These are phyloP conservation scores for Acorus calamus DNA, from an alignment of 106 monocot genomes.

Conservation along the genomic window DNA sequence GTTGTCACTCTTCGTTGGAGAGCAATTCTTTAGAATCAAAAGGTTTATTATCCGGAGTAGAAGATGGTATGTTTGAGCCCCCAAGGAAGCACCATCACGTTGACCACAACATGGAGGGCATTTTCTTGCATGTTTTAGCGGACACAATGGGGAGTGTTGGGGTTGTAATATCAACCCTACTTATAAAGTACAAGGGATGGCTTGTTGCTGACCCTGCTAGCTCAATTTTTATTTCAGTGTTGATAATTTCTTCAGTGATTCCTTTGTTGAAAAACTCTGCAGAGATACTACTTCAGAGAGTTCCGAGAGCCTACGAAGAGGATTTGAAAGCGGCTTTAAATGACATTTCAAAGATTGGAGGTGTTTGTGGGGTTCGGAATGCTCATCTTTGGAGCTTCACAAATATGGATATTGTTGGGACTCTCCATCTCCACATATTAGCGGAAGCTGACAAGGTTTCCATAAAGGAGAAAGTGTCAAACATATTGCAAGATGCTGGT, in stretches of 20 bases:
- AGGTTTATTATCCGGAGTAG: not conserved
- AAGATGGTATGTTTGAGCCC: slow-evolving; percentile 8
- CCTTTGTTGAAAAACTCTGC: slow-evolving; percentile 85
- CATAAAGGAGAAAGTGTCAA: slow-evolving; percentile 31
- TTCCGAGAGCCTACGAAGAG: slow-evolving; percentile 62
- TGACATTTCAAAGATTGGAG: slow-evolving; percentile 42
- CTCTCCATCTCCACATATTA: slow-evolving; percentile 62
- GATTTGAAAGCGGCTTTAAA: slow-evolving; percentile 47
- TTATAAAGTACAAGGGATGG: slow-evolving; percentile 96
- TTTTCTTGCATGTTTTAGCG: slow-evolving; percentile 95
- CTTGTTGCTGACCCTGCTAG: slow-evolving; percentile 80
- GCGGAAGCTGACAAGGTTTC: slow-evolving; percentile 36
- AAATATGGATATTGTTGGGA: slow-evolving; percentile 65
- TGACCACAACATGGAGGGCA: slow-evolving; percentile 95
- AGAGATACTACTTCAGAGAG: slow-evolving; percentile 85
- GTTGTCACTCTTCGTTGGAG: not conserved
- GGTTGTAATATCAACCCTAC: slow-evolving; percentile 84
- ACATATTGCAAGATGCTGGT: slow-evolving; percentile 57
- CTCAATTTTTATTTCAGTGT: slow-evolving; percentile 88
- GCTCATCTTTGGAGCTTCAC: slow-evolving; percentile 83
- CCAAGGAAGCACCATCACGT: slow-evolving; percentile 38
- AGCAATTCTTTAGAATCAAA: not conserved
- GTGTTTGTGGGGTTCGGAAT: slow-evolving; percentile 44
- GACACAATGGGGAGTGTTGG: slow-evolving; percentile 98
- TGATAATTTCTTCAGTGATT: slow-evolving; percentile 87